Conservation (phyloP, 2,329 filamentous ascomycete species). For the Neonectria sp. region DNA sequence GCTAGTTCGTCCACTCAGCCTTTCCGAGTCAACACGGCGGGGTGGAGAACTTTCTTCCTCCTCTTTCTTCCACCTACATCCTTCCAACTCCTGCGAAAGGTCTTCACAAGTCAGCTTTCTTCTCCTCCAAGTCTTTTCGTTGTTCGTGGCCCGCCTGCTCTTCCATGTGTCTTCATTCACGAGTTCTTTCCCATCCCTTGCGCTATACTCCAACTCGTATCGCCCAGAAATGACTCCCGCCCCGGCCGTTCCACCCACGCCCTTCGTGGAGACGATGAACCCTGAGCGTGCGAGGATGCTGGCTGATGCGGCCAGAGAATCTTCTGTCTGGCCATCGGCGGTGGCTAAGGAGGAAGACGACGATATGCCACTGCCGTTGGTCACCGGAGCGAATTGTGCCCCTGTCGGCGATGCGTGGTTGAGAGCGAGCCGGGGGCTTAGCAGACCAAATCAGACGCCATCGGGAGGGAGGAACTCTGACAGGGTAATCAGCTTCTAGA, state of each 20-base stretch:
- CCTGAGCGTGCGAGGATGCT: constrained; percentile 48
- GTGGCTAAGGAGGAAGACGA: constrained; percentile 32
- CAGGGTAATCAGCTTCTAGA: background rate
- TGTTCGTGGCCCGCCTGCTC: background rate
- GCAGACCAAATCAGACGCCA: background rate
- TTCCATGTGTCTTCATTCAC: background rate
- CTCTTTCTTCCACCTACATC: background rate
- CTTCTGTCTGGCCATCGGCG: constrained; percentile 3
- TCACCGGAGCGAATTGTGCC: constrained; percentile 36
- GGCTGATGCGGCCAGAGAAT: constrained; percentile 31
- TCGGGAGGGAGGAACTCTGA: background rate
- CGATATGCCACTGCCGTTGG: constrained; percentile 8
- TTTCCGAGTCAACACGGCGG: background rate
- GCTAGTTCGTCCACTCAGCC: background rate
- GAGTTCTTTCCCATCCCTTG: background rate
- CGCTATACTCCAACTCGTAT: background rate
- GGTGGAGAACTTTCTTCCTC: background rate
- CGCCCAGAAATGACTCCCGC: background rate
- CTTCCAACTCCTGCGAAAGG: background rate
- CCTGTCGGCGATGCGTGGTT: constrained; percentile 37
- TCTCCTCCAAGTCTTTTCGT: background rate
- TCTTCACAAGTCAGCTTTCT: background rate
- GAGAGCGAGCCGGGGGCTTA: constrained; percentile 16
- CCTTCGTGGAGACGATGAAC: constrained; percentile 42
- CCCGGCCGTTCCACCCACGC: constrained; percentile 10